Conservation (phyloP, 306 rosid species). For the Lathyrus tuberosus region DNA sequence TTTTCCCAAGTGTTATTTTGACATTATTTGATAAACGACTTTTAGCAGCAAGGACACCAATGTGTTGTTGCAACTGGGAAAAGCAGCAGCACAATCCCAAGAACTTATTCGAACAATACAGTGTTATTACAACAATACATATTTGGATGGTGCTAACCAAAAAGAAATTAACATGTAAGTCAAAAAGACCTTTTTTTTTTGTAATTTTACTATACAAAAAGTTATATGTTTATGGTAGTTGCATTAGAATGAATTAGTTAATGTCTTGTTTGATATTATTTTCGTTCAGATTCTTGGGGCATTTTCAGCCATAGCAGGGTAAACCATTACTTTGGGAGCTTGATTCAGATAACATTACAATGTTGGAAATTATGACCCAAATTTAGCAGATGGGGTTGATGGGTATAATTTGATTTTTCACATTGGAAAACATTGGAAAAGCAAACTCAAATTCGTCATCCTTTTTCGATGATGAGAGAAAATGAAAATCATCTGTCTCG, state of each 20-base stretch:
- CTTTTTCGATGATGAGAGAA: too few species aligned
- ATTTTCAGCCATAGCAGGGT: constrained; percentile 81
- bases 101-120: constrained; percentile 84
- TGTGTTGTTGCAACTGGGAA: constrained; percentile 73
- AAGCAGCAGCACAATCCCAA: constrained; percentile 92
- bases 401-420: constrained; percentile 58
- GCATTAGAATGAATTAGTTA: constrained; percentile 27
- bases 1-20: constrained; percentile 41
- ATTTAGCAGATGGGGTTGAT: constrained; percentile 45
- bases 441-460: too few species aligned
- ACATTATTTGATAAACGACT: constrained; percentile 35
- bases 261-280: constrained; percentile 28
- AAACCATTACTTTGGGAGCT: constrained; percentile 91
- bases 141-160: constrained; percentile 77
- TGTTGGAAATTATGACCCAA: constrained; percentile 50
- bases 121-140: constrained; percentile 86
- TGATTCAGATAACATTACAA: constrained; percentile 72
- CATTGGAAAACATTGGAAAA: too few species aligned
- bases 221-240: constrained; percentile 4
- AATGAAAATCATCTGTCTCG: too few species aligned
- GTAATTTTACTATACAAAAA: not conserved
- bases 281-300: constrained; percentile 82
- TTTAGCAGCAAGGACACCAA: constrained; percentile 78
- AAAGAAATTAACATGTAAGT: constrained; percentile 85
- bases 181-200: constrained; percentile 26